phyloP scores from a whole-genome alignment of 495 filamentous ascomycete species.

The Neurospora sp. region DNA sequence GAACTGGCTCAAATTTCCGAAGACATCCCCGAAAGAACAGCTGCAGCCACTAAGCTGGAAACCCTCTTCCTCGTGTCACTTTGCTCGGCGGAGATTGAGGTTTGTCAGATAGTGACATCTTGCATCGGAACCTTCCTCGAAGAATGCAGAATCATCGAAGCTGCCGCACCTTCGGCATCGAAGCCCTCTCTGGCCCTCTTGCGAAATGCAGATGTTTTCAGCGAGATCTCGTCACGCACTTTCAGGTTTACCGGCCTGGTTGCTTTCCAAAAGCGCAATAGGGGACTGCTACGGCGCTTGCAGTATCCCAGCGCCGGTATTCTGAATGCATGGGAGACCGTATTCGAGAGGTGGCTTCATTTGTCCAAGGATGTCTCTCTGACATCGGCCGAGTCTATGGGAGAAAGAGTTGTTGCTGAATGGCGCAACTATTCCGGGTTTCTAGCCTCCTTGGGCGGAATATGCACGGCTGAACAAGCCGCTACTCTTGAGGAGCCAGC shows the following conservation, averaged over 20 bases:
- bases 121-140: conserved; percentile 53
- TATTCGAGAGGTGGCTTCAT: conserved; percentile 50
- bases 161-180: conserved; percentile 27
- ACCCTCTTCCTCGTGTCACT: conserved; percentile 49
- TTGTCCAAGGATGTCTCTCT: conserved; percentile 49
- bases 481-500: conserved; percentile 43
- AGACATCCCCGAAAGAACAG: conserved; percentile 39
- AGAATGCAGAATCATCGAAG: conserved; percentile 46
- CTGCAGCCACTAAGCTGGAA: conserved; percentile 43
- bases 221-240: conserved; percentile 49
- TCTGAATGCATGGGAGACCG: conserved; percentile 52
- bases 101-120: conserved; percentile 50
- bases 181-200: conserved; percentile 43
- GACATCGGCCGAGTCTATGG: conserved; percentile 32
- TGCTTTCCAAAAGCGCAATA: conserved; percentile 54
- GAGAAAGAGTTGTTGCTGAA: conserved; percentile 46
- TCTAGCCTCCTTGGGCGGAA: conserved; percentile 53
- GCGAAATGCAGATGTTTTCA: conserved; percentile 49
- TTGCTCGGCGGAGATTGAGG: conserved; percentile 52
- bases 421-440: conserved; percentile 60
- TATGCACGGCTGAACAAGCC: conserved; percentile 52
- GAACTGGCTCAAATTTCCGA: conserved; percentile 37
- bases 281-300: conserved; percentile 47
- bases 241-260: conserved; percentile 56
- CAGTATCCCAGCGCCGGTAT: conserved; percentile 49